Base-by-base conservation (phyloP, 768 basidiomycete genomes). In the Termitomyces titanicus region DNA sequence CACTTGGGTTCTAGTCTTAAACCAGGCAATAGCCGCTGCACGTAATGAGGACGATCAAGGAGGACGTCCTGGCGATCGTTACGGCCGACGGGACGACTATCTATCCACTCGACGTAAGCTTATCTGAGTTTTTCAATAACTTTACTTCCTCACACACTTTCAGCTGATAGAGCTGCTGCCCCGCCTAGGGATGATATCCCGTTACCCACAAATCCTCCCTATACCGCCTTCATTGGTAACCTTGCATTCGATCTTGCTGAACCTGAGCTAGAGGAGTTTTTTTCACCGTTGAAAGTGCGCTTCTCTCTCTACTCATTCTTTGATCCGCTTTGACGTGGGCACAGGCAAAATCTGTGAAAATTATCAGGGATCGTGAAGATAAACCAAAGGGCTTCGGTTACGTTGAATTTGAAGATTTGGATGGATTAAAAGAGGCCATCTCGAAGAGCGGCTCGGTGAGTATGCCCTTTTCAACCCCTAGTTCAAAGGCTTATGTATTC, bases 361-460 rank as follows among this genome's bases (percentile, higher is more conserved):
- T 98, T 57, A 96, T 98, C 71, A 88, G 82, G 67, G 95, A 95
- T 63, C 81, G 84, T 55, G 94, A 95, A 51, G 94, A 95, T 47
- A 94, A 93, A 68, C 92, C 95, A 18, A 98, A 98, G 71, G 97
- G 97, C 0, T 98, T 98, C 72, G 97, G 96, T 33, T 98, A 99
- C 69, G 85, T 98, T 55, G 97, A 99, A 68, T 98, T 98, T 65
- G 81, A 79, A n/a, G 88, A 87, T 50, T 65, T 94, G 54, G 92
- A 95, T 18, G 87, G 84, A 45, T 74, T 98, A 48, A 95, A 95
- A 72, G 85, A 86, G 55, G 97, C 89, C 5, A 72, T 99, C 35
- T 72, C 77, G 20, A 88, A 84, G 72, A 81, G 77, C 24, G 90
- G 89, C 51, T 69, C 79, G 29, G 92, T 93, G 57, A 67, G 90